A percentile compares a stretch with the other conserved stretches of the same genome.
phyloP scores from a whole-genome alignment of 2,329 filamentous ascomycete genomes.

The Exophiala bonariae region DNA sequence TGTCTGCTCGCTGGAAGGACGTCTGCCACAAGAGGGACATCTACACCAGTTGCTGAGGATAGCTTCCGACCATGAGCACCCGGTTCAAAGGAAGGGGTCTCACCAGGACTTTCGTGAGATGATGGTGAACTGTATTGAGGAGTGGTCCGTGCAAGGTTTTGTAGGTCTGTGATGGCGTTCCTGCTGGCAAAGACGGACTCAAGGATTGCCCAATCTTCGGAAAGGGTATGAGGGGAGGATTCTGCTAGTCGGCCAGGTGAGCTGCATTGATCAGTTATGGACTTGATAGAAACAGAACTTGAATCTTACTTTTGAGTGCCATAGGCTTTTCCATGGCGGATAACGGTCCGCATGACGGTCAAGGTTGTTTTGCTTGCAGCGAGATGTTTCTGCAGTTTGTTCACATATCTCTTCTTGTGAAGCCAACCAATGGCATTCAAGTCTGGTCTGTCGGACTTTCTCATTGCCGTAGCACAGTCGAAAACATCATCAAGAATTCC shows the following conservation, averaged over 20 bases:
- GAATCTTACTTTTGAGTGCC: constrained; percentile 23
- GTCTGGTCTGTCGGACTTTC: constrained; percentile 20
- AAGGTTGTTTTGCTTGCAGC: constrained; percentile 28
- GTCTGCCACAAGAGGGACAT: constrained; percentile 20
- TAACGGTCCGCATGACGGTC: constrained; percentile 29
- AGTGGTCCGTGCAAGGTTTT: constrained; percentile 13
- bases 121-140: constrained; percentile 12
- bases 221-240: constrained; percentile 22
- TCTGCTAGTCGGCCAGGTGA: constrained; percentile 22
- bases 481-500: constrained; percentile 27
- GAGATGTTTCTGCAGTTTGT: constrained; percentile 27
- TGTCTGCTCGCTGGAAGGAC: constrained; percentile 15
- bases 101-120: constrained; percentile 4
- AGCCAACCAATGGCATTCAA: constrained; percentile 23
- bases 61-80: constrained; percentile 25
- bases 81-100: constrained; percentile 16
- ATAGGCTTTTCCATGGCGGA: constrained; percentile 29
- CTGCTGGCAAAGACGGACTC: constrained; percentile 27
- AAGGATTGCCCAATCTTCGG: constrained; percentile 27
- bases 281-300: neutral
- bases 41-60: constrained; percentile 24
- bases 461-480: constrained; percentile 26
- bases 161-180: constrained; percentile 23
- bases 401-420: constrained; percentile 25
- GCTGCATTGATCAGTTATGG: constrained; percentile 10